Evolutionary conservation across 2,329 filamentous ascomycete genomes (phyloP).

Genomic region (Talaromyces sp.): DNA sequence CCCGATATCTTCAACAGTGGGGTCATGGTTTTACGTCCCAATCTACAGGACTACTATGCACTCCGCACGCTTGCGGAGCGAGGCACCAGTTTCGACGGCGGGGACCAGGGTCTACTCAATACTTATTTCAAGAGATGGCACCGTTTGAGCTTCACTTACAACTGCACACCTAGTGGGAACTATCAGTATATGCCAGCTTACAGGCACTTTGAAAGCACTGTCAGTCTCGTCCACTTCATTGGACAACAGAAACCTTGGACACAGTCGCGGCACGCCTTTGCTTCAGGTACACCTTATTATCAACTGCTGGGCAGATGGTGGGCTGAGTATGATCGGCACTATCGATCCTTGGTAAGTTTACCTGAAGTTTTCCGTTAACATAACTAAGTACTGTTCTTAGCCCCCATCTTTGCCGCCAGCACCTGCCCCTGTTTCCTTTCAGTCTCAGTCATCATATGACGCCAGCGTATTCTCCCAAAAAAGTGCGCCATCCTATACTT

Average conservation of each 20-base stretch:
- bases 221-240: slow-evolving; percentile 92
- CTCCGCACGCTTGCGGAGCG: slow-evolving; percentile 76
- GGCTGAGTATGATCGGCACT: slow-evolving; percentile 87
- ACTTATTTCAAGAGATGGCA: slow-evolving; percentile 87
- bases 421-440: not conserved
- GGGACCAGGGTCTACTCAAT: slow-evolving; percentile 92
- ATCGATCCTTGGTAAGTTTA: slow-evolving; percentile 44
- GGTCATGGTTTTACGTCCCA: slow-evolving; percentile 84
- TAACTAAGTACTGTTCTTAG: not conserved
- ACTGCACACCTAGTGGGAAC: slow-evolving; percentile 91
- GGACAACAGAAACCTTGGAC: slow-evolving; percentile 87
- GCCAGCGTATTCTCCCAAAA: not conserved
- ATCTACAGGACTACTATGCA: slow-evolving; percentile 81
- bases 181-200: slow-evolving; percentile 98
- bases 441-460: not conserved
- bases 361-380: not conserved
- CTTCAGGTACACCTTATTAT: slow-evolving; percentile 54
- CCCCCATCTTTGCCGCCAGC: not conserved
- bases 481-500: not conserved
- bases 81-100: slow-evolving; percentile 92
- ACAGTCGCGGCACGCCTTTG: slow-evolving; percentile 40
- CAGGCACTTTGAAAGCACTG: slow-evolving; percentile 82
- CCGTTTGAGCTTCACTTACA: slow-evolving; percentile 89
- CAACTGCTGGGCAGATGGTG: slow-evolving; percentile 88
- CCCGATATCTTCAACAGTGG: slow-evolving; percentile 98